phyloP scores from a whole-genome alignment of 106 monocot genomes.

The Dendrobium nobile region DNA sequence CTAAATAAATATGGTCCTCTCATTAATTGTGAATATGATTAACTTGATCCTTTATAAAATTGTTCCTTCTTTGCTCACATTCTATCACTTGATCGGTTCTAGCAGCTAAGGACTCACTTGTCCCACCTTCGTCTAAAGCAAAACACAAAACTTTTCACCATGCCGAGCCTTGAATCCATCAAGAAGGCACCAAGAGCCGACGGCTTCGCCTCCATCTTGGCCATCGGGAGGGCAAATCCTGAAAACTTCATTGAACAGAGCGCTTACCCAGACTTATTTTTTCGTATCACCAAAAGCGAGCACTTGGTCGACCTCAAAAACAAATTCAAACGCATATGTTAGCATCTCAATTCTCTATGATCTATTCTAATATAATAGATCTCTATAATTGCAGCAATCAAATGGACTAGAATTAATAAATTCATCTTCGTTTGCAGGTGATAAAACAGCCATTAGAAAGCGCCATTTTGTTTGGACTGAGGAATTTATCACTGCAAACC shows the following conservation, averaged over 20 bases:
- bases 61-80: too few species aligned
- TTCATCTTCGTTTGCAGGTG: not conserved
- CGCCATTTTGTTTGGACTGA: slow-evolving; percentile 1
- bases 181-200: slow-evolving; percentile 4
- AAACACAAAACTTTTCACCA: not conserved
- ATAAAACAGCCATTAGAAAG: slow-evolving; percentile 1
- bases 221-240: slow-evolving; percentile 5
- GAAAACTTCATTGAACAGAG: not conserved
- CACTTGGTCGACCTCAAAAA: slow-evolving; percentile 9
- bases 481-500: not conserved
- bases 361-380: not conserved
- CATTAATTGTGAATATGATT: too few species aligned
- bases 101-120: too few species aligned
- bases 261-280: slow-evolving; percentile 4
- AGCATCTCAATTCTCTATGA: not conserved
- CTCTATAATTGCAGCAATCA: not conserved
- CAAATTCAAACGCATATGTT: slow-evolving; percentile 5
- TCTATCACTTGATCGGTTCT: too few species aligned
- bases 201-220: slow-evolving; percentile 16
- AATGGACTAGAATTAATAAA: not conserved
- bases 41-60: too few species aligned
- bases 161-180: slow-evolving; percentile 7
- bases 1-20: too few species aligned
- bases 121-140: too few species aligned
- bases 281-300: slow-evolving; percentile 10